Evolutionary conservation across 169 alveolate genomes (phyloP), one percentile per base, ranked within the genome.

Genomic region (Besnoitia besnoiti): DNA sequence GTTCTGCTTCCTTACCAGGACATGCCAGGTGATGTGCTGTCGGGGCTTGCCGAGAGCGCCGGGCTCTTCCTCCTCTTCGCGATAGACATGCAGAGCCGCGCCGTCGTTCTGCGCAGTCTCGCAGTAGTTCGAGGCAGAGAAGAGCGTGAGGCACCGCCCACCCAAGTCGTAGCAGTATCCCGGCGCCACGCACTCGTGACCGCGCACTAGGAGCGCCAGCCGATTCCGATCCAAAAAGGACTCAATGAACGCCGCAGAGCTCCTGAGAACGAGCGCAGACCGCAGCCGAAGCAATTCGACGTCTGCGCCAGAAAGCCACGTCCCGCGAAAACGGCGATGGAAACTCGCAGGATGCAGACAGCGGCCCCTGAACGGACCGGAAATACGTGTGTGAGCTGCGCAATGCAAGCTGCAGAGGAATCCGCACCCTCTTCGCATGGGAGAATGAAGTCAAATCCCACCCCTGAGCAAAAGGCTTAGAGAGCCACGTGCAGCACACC

Each of bases 121-220:
- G 47, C 85, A 87, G 46, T 87, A 59, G n/a, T 62, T 87, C 47
- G 91, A n/a, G 44, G 85, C 82, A 62, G 91, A 87, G 67, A 59
- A 87, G 46, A 87, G 85, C 46, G 91, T 87, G 37, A 87, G 85
- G 85, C 91, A 87, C 44, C 82, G 50, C 1, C 85, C 61, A 21
- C 85, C 85, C 42, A 44, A 37, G 19, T 39, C 82, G 46, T 40
- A 61, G 85, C 46, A 42, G 40, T 67, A 35, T 30, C 91, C 91
- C 12, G 46, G 51, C 42, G 61, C 37, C 67, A 87, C 91, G 82
- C 82, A 61, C 46, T 87, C 91, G 44, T 62, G 91, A 40, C 50
- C 85, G 8, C 91, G 55, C 21, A 87, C 49, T 21, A 87, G 59
- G 12, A 87, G 82, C 75, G 35, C 33, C 73, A 61, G 85, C 39